Percentiles rank a stretch among this genome's conserved stretches.
Evolutionary conservation across 805 yeast species (phyloP).

Genomic region (Teunomyces panamensis): DNA sequence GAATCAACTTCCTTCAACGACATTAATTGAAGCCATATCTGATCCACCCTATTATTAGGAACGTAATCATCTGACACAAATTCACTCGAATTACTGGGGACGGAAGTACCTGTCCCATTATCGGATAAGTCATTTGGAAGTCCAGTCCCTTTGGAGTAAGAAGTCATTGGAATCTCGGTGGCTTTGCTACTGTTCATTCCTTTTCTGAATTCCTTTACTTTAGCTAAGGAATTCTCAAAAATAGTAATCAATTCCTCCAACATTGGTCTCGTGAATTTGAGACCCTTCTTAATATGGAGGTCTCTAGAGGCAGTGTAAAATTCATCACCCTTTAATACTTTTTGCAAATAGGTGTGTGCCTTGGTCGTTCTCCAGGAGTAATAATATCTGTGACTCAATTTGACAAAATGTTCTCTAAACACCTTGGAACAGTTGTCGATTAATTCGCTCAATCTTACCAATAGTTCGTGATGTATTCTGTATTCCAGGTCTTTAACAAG

Average conservation of each 20-base stretch:
- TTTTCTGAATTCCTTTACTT: constrained; percentile 9
- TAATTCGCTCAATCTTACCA: constrained; percentile 1
- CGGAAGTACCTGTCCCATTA: neutral
- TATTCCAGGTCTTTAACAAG: constrained; percentile 17
- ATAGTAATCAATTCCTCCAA: constrained; percentile 19
- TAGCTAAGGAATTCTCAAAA: constrained; percentile 18
- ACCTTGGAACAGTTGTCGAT: constrained; percentile 1
- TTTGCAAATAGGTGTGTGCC: constrained; percentile 46
- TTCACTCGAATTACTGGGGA: neutral
- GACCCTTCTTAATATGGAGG: constrained; percentile 5
- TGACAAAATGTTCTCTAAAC: constrained; percentile 14
- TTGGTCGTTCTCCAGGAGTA: constrained; percentile 69
- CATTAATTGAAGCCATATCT: constrained; percentile 12
- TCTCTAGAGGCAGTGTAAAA: constrained; percentile 15
- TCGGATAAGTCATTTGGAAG: neutral
- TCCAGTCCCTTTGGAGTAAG: neutral
- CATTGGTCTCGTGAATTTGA: constrained; percentile 15
- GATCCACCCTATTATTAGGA: constrained; percentile 9
- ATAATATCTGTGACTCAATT: constrained; percentile 55
- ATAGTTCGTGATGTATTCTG: constrained; percentile 8
- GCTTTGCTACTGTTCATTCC: neutral
- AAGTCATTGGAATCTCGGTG: no score
- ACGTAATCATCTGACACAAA: neutral
- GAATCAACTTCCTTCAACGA: constrained; percentile 1
- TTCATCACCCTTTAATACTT: constrained; percentile 27